Base-by-base conservation (phyloP, 768 basidiomycete genomes). In the Kwoniella dendrophila region DNA sequence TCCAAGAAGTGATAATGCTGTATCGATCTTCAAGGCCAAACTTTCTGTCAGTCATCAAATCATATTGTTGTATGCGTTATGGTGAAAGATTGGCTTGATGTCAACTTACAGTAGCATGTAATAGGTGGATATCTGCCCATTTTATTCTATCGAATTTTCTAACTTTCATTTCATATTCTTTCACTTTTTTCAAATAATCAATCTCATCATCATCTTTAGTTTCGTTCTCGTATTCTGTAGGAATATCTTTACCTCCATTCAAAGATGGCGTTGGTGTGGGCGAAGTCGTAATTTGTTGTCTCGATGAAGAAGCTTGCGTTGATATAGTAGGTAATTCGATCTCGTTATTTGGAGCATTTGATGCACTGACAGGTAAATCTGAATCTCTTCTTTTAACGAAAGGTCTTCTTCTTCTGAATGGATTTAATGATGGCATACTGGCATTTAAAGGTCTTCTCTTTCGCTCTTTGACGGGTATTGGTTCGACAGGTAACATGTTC, bases 1-100 rank as follows among this genome's bases (percentile, higher is more conserved):
- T 0, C 90, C 88, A 30, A 95, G 82, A 40, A 97, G 80, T 12
- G 81, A 81, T 4, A 79, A 57, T 20, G 86, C 83, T 14, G 92
- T 81, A 71, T 94, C 89, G 54, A 85, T 79, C 69, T 78, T n/a
- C n/a, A n/a, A n/a, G n/a, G 29, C 16, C 14, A 14, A 48, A 10
- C 29, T 12, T 22, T 22, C 18, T n/a, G n/a, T n/a, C n/a, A n/a
- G n/a, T n/a, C n/a, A n/a, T 5, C 30, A 16, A 33, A 36, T 52
- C 4, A 6, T n/a, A 54, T n/a, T 11, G 29, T 56, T 5, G 38
- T 22, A n/a, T 4, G 48, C 48, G 24, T 24, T 18, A 24, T 45
- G 7, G 32, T 16, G 10, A 11, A 44, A 16, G 45, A 72, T n/a
- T n/a, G n/a, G n/a, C n/a, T n/a, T n/a, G n/a, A 11, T 43, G 20